A percentile compares a stretch with the other conserved stretches of the same genome.
These are phyloP conservation scores for Tolypocladium capitatum DNA, from an alignment of 2,329 filamentous ascomycete species.

Conservation along the genomic window DNA sequence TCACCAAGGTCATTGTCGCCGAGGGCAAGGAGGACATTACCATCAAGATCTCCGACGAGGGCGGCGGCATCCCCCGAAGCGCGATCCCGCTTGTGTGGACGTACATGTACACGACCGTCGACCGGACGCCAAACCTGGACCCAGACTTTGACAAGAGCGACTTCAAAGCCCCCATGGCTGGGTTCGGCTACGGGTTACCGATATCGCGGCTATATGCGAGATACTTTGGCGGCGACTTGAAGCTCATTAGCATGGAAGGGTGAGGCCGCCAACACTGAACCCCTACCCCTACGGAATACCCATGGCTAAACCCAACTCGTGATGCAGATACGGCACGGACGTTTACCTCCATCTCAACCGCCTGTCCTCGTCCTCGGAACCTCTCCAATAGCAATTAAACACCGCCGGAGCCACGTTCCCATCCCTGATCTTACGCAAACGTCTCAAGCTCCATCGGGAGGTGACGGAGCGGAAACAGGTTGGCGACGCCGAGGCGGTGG, in stretches of 20 bases:
- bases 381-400: constrained; percentile 81
- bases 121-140: constrained; percentile 85
- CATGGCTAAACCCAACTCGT: constrained; percentile 4
- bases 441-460: constrained; percentile 52
- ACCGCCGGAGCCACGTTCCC: constrained; percentile 21
- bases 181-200: constrained; percentile 93
- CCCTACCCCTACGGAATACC: neutral
- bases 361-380: constrained; percentile 88
- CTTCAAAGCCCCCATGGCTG: constrained; percentile 98
- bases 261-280: constrained; percentile 32
- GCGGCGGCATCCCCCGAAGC: constrained; percentile 84
- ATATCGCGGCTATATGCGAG: constrained; percentile 89
- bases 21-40: constrained; percentile 98
- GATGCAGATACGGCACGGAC: constrained; percentile 78
- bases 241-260: constrained; percentile 99
- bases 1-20: constrained; percentile 94
- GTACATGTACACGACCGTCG: constrained; percentile 99
- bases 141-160: constrained; percentile 98
- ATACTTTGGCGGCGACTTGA: constrained; percentile 95
- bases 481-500: constrained; percentile 69
- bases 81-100: constrained; percentile 98
- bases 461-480: constrained; percentile 82
- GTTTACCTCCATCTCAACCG: constrained; percentile 97
- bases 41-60: constrained; percentile 95
- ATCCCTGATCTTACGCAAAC: constrained; percentile 41